Conservation (phyloP, 768 basidiomycete species). For the Collybiopsis confluens region DNA sequence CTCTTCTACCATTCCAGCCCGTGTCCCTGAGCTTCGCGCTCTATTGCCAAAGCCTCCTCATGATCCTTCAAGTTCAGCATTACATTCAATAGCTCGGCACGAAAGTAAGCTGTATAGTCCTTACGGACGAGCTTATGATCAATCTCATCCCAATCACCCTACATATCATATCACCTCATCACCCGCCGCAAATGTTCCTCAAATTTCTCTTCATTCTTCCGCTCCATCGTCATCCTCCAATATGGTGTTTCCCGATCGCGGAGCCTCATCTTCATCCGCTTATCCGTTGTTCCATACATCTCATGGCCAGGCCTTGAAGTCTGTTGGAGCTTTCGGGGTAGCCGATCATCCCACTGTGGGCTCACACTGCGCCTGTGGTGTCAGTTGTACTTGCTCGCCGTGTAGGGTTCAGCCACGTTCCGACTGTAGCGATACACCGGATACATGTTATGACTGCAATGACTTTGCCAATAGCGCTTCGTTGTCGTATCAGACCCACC, state of each 20-base stretch:
- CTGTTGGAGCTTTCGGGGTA: constrained; percentile 2
- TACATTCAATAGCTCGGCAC: constrained; percentile 34
- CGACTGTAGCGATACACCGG: constrained; percentile 35
- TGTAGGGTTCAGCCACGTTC: constrained; percentile 25
- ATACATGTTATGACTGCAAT: constrained; percentile 45
- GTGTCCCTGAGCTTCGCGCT: constrained; percentile 63
- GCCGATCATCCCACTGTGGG: background rate
- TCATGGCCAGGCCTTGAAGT: background rate
- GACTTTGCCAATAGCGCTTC: constrained; percentile 57
- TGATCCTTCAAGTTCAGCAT: constrained; percentile 40
- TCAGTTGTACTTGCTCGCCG: constrained; percentile 36
- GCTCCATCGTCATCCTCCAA: too few relatives aligned
- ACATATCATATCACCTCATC: constrained; percentile 16
- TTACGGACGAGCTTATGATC: constrained; percentile 64
- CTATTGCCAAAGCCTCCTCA: constrained; percentile 65
- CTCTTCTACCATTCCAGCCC: constrained; percentile 50
- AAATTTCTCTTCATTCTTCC: too few relatives aligned
- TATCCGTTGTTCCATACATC: background rate
- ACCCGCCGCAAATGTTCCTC: too few relatives aligned
- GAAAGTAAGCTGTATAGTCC: constrained; percentile 55
- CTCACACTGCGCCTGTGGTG: constrained; percentile 38
- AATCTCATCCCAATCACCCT: constrained; percentile 25
- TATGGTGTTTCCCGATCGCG: too few relatives aligned
- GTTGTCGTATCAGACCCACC: constrained; percentile 19
- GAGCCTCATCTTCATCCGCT: background rate